Evolutionary conservation across 306 rosid genomes (phyloP).

Genomic region (Acmispon strigosus): DNA sequence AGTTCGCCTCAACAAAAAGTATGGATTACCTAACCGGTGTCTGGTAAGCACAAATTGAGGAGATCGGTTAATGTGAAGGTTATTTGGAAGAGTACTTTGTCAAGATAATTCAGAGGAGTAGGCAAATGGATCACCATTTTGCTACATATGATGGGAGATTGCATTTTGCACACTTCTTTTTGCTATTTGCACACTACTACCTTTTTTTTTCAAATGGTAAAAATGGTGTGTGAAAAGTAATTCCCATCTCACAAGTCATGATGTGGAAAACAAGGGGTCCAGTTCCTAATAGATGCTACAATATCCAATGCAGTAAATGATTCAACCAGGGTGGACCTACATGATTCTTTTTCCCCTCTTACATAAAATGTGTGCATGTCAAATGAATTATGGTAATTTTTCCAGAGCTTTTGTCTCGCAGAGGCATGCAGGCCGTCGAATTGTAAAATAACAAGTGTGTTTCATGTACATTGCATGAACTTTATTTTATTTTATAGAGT

Average conservation of each 20-base stretch:
- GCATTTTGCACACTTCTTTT: too few relatives aligned
- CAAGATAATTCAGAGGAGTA: too few relatives aligned
- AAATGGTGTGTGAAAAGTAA: too few relatives aligned
- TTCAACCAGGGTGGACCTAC: background rate
- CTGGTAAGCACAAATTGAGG: slow-evolving; percentile 34
- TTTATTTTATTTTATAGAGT: background rate
- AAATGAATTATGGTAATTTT: background rate
- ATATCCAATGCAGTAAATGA: slow-evolving; percentile 10
- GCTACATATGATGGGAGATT: too few relatives aligned
- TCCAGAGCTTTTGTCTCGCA: background rate
- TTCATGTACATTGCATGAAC: background rate
- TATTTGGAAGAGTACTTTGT: too few relatives aligned
- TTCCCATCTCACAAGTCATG: background rate
- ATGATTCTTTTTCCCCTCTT: slow-evolving; percentile 15
- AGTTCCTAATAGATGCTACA: slow-evolving; percentile 12
- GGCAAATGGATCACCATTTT: too few relatives aligned
- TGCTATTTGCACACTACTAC: too few relatives aligned
- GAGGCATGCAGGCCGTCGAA: background rate
- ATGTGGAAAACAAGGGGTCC: background rate
- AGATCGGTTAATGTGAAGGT: background rate
- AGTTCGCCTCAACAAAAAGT: slow-evolving; percentile 36
- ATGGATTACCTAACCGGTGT: slow-evolving; percentile 69
- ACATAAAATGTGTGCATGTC: slow-evolving; percentile 10
- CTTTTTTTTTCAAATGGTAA: too few relatives aligned
- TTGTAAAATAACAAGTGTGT: slow-evolving; percentile 12